A percentile compares a stretch with the other conserved stretches of the same genome.
phyloP scores from a whole-genome alignment of 129 eudicot species.

The Helianthus tuberosus region DNA sequence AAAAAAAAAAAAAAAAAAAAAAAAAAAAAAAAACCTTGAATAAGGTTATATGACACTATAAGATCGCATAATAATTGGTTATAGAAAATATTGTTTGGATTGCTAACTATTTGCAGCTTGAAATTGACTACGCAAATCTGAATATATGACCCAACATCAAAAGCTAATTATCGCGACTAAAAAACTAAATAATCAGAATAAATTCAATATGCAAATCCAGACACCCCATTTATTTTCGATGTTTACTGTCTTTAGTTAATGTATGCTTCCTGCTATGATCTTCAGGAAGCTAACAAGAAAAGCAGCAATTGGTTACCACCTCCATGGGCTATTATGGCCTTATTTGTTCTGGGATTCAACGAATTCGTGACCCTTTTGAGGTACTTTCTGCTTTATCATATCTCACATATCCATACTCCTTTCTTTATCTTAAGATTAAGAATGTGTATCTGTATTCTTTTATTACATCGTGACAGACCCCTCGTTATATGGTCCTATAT shows the following conservation, averaged over 20 bases:
- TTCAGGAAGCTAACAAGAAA: conserved; percentile 68
- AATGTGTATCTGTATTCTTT: background rate
- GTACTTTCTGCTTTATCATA: conserved; percentile 25
- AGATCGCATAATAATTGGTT: background rate
- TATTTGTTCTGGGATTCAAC: conserved; percentile 65
- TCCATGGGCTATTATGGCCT: conserved; percentile 73
- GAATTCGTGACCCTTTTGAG: conserved; percentile 76
- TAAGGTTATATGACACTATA: background rate
- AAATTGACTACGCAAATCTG: too few species aligned
- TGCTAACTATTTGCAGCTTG: too few species aligned
- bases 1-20: too few species aligned
- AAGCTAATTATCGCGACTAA: too few species aligned
- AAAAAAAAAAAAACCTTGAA: too few species aligned
- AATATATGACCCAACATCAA: too few species aligned
- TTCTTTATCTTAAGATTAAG: background rate
- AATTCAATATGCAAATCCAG: too few species aligned
- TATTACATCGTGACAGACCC: background rate
- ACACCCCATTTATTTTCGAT: background rate
- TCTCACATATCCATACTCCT: background rate
- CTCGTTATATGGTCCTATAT: background rate
- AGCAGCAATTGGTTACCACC: conserved; percentile 78
- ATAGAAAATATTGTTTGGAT: too few species aligned
- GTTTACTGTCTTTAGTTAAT: background rate
- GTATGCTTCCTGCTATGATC: conserved; percentile 14
- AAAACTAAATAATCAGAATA: too few species aligned